These are phyloP conservation scores for Lentithecium fluviatile DNA, from an alignment of 495 filamentous ascomycete species.

Conservation along the genomic window DNA sequence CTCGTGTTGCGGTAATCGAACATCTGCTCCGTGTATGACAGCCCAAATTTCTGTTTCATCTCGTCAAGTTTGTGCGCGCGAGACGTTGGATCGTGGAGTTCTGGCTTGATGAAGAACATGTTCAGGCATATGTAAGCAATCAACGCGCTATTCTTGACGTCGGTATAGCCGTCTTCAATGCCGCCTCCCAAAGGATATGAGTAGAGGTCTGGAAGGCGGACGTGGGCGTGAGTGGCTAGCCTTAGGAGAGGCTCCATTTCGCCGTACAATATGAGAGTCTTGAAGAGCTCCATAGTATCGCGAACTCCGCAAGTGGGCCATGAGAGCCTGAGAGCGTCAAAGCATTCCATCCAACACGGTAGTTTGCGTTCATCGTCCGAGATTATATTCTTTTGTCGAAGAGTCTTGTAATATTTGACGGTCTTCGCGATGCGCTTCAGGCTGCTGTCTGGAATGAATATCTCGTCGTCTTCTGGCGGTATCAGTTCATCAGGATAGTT, in stretches of 20 bases:
- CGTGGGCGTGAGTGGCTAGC: conserved; percentile 1
- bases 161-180: background rate
- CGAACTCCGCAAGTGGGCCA: background rate
- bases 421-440: background rate
- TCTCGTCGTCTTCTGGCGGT: conserved; percentile 4
- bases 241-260: conserved; percentile 17
- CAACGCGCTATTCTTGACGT: conserved; percentile 6
- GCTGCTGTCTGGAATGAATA: conserved; percentile 3
- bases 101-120: conserved; percentile 7
- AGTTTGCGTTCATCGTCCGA: background rate
- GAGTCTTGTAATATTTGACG: conserved; percentile 1
- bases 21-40: background rate
- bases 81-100: background rate
- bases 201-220: background rate
- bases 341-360: background rate
- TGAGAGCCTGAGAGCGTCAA: background rate
- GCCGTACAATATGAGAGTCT: conserved; percentile 4
- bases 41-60: background rate
- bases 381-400: background rate
- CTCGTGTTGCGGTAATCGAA: conserved; percentile 12
- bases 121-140: conserved; percentile 16
- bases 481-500: conserved; percentile 3
- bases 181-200: background rate
- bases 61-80: background rate
- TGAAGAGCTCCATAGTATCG: background rate